Conservation (phyloP, 306 rosid genomes). For the Cotoneaster glaucophyllus region DNA sequence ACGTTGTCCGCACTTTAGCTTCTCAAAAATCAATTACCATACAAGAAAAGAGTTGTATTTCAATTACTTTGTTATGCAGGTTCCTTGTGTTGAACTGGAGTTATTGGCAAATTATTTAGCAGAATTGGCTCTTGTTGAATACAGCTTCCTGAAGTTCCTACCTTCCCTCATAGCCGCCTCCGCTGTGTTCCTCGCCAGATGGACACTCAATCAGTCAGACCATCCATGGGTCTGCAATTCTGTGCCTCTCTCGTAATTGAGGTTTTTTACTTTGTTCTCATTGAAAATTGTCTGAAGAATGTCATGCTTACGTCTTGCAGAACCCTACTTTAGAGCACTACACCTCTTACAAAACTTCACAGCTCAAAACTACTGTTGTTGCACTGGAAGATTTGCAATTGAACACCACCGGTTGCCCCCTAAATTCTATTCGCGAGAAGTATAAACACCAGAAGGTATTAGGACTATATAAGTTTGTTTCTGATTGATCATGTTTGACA, state of each 20-base stretch:
- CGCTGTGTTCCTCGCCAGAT: constrained; percentile 84
- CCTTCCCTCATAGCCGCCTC: constrained; percentile 87
- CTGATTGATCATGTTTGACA: not conserved
- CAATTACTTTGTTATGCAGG: constrained; percentile 33
- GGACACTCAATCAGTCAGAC: constrained; percentile 66
- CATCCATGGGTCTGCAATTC: constrained; percentile 71
- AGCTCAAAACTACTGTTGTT: constrained; percentile 59
- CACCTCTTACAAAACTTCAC: constrained; percentile 59
- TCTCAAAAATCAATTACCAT: not conserved
- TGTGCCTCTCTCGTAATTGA: not conserved
- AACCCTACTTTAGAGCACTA: constrained; percentile 69
- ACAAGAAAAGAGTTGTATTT: not conserved
- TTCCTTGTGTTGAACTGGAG: constrained; percentile 52
- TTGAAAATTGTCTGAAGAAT: not conserved
- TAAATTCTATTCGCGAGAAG: constrained; percentile 66
- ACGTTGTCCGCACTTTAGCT: not conserved
- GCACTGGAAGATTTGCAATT: constrained; percentile 66
- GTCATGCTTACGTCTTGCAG: constrained; percentile 36
- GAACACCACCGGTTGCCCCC: constrained; percentile 50
- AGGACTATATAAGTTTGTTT: not conserved
- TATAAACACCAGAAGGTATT: constrained; percentile 67
- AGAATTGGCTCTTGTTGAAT: constrained; percentile 71
- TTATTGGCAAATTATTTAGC: constrained; percentile 77
- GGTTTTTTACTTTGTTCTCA: not conserved
- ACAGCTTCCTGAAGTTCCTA: constrained; percentile 63